Evolutionary conservation across 371 early-diverging fungal species (phyloP).

Genomic region (Coemansia sp.): DNA sequence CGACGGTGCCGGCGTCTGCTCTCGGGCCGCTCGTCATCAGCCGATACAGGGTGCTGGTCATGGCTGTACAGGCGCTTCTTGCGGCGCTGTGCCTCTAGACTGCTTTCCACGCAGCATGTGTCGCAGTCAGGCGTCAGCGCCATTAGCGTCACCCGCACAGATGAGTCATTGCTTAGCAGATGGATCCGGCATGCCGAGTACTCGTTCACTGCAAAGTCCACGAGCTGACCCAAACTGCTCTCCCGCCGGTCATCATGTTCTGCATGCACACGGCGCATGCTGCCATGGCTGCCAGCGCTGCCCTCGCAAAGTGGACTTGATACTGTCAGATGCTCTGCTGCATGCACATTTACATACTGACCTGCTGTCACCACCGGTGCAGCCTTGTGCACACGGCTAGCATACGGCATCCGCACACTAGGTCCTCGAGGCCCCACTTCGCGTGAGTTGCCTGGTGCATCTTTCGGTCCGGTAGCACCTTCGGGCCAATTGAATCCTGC

Average conservation of each 20-base stretch:
- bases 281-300: slow-evolving; percentile 6
- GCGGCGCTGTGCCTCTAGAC: slow-evolving; percentile 22
- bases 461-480: background rate
- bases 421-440: background rate
- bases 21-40: background rate
- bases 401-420: background rate
- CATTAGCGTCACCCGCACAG: slow-evolving; percentile 46
- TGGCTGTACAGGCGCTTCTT: slow-evolving; percentile 34
- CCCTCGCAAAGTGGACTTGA: slow-evolving; percentile 12
- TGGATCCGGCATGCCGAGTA: slow-evolving; percentile 38
- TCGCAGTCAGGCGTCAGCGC: slow-evolving; percentile 46
- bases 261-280: background rate
- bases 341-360: slow-evolving; percentile 17
- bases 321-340: slow-evolving; percentile 2
- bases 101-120: slow-evolving; percentile 17
- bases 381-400: background rate
- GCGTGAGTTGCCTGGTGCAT: background rate
- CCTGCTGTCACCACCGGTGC: slow-evolving; percentile 1
- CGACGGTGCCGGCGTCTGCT: slow-evolving; percentile 17
- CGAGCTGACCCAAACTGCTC: slow-evolving; percentile 6
- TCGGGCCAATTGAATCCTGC: slow-evolving; percentile 14
- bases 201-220: slow-evolving; percentile 32
- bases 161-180: slow-evolving; percentile 29
- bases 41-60: background rate
- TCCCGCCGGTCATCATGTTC: background rate